phyloP scores from a whole-genome alignment of 768 basidiomycete species.

The Leccinum aurantiacum region DNA sequence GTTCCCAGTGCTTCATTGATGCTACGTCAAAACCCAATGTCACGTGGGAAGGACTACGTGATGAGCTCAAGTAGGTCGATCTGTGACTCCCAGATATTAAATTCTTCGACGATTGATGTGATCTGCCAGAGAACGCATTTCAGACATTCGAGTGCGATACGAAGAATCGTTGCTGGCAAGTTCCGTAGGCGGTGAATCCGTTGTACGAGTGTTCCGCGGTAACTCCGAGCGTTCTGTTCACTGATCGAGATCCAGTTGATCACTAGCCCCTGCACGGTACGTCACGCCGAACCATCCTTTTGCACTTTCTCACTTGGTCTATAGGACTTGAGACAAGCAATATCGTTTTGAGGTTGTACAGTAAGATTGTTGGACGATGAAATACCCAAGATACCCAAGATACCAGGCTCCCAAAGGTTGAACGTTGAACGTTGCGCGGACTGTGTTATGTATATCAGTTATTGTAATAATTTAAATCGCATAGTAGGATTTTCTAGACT shows the following conservation, averaged over 20 bases:
- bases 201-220: constrained; percentile 1
- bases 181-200: not conserved
- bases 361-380: not conserved
- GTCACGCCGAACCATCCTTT: constrained; percentile 19
- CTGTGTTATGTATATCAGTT: not conserved
- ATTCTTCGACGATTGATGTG: not conserved
- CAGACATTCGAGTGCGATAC: constrained; percentile 14
- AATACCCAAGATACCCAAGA: not conserved
- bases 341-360: not conserved
- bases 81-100: not conserved
- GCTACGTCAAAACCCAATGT: constrained; percentile 10
- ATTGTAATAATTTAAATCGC: not conserved
- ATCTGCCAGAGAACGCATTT: constrained; percentile 11
- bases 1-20: constrained; percentile 20
- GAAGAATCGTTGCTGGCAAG: constrained; percentile 1
- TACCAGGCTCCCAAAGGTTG: not conserved
- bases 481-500: not conserved
- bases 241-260: constrained; percentile 7
- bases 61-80: constrained; percentile 15
- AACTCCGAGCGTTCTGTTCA: constrained; percentile 3
- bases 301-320: constrained; percentile 25
- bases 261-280: constrained; percentile 15
- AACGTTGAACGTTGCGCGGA: too few relatives aligned
- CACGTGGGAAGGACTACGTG: constrained; percentile 23
- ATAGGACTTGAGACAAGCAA: constrained; percentile 15